Evolutionary conservation across 768 basidiomycete species (phyloP).

Genomic region (Gloeostereum incarnatum): DNA sequence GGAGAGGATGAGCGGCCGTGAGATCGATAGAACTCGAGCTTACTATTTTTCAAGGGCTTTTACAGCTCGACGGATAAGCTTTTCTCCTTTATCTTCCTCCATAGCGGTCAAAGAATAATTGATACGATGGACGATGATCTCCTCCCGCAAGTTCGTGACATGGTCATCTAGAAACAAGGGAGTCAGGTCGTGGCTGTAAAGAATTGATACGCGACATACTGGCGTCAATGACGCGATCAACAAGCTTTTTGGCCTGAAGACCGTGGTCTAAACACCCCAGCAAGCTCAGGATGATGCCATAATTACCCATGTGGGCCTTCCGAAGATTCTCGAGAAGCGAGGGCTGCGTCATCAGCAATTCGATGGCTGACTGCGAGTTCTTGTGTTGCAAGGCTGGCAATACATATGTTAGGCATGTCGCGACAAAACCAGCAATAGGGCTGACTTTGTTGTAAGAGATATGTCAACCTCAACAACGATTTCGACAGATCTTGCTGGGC

Average conservation of each 20-base stretch:
- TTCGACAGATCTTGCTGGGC: slow-evolving; percentile 74
- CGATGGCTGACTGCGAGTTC: slow-evolving; percentile 73
- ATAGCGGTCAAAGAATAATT: slow-evolving; percentile 79
- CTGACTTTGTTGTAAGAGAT: slow-evolving; percentile 73
- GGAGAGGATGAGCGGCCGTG: not conserved
- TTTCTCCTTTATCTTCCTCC: slow-evolving; percentile 52
- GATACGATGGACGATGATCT: slow-evolving; percentile 74
- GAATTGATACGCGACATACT: slow-evolving; percentile 24
- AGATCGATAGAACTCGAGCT: slow-evolving; percentile 14
- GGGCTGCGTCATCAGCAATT: slow-evolving; percentile 75
- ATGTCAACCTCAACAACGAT: slow-evolving; percentile 69
- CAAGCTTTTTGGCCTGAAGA: slow-evolving; percentile 74
- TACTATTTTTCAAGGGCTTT: slow-evolving; percentile 87
- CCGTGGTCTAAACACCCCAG: slow-evolving; percentile 92
- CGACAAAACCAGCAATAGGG: slow-evolving; percentile 1
- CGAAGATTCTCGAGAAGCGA: slow-evolving; percentile 77
- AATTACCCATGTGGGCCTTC: slow-evolving; percentile 88
- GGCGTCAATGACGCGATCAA: slow-evolving; percentile 84
- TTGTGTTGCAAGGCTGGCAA: slow-evolving; percentile 49
- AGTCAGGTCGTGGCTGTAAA: not conserved
- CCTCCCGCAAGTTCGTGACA: slow-evolving; percentile 86
- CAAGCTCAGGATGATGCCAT: slow-evolving; percentile 83
- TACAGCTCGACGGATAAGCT: slow-evolving; percentile 53
- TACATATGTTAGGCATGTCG: slow-evolving; percentile 2
- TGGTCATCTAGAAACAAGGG: slow-evolving; percentile 58